These are phyloP conservation scores for Dalbergia cultrata DNA, from an alignment of 306 rosid species.

Conservation along the genomic window DNA sequence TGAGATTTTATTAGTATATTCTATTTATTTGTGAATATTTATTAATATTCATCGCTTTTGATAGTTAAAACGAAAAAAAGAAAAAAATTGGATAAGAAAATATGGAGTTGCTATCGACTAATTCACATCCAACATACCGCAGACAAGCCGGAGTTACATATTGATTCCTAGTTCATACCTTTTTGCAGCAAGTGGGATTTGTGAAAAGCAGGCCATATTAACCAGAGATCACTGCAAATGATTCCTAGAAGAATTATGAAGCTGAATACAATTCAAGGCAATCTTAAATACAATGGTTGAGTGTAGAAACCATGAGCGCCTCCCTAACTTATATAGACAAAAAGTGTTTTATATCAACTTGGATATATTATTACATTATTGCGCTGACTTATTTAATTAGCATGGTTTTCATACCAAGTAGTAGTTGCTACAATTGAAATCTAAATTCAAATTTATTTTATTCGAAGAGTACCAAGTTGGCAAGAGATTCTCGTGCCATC, in stretches of 20 bases:
- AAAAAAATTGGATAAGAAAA: background rate
- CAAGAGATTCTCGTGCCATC: no score
- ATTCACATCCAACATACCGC: background rate
- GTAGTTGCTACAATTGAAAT: no score
- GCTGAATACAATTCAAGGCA: background rate
- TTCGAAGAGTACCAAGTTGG: no score
- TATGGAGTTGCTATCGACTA: background rate
- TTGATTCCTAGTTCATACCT: constrained; percentile 27
- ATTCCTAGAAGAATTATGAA: background rate
- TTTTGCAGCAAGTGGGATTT: background rate
- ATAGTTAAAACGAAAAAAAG: no score
- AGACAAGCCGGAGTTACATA: background rate
- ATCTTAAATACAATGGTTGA: background rate
- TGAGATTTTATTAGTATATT: no score
- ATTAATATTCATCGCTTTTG: no score
- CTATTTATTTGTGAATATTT: no score
- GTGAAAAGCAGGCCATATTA: constrained; percentile 14
- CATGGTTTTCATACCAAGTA: background rate
- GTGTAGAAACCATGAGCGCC: background rate
- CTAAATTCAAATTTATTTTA: no score
- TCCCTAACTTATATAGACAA: background rate
- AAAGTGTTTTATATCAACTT: background rate
- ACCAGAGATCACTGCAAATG: background rate
- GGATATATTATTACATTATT: background rate
- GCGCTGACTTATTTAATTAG: background rate